Base-by-base conservation (phyloP, 441 rosid species). In the Omphalea diandra region DNA sequence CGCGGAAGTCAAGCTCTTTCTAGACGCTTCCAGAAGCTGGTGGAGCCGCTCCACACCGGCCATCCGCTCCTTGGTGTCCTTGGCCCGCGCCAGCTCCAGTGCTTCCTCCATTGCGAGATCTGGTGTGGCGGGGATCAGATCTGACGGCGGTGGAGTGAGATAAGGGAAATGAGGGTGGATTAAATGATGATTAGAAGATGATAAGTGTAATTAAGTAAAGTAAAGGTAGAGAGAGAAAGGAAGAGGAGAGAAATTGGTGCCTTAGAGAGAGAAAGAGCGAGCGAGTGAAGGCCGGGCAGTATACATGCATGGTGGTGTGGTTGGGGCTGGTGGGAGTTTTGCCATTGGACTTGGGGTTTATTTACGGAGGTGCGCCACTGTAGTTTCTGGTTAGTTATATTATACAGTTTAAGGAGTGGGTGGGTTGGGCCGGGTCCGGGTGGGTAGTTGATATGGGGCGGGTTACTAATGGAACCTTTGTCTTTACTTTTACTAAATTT, bases 11-110 rank as follows among this genome's bases (percentile, higher is more conserved):
- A 96, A 82, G 69, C 93, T 86, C 88, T 83, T 91, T 69, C 97
- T 74, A 67, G 90, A 87, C 76, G 93, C 89, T 87, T 96, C 99
- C 0, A 96, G 91, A 36, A 86, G 93, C 77, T 93, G 93, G 78
- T 90, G 90, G 2, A 96, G 87, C 4, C 97, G 80, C 83, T 96
- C 99, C 47, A 96, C 98, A 20, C 93, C 99, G 3, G 99, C 99
- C 99, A 96, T 91, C 76, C 99, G 84, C 88, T 93, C 99, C 69
- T 96, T 96, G 0, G 98, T 89, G 79, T 91, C 99, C 81, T 96
- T 96, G 46, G 97, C 96, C 33, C 99, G 92, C 70, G 94, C 99
- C 81, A 88, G 85, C 77, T 96, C 98, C 72, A 96, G 71, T 52
- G 96, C 99, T 84, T 88, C 99, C 87, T 96, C 99, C 99, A 96